A percentile compares a stretch with the other conserved stretches of the same genome.
phyloP scores from a whole-genome alignment of 345 rosid genomes.

The Camelina laxa region DNA sequence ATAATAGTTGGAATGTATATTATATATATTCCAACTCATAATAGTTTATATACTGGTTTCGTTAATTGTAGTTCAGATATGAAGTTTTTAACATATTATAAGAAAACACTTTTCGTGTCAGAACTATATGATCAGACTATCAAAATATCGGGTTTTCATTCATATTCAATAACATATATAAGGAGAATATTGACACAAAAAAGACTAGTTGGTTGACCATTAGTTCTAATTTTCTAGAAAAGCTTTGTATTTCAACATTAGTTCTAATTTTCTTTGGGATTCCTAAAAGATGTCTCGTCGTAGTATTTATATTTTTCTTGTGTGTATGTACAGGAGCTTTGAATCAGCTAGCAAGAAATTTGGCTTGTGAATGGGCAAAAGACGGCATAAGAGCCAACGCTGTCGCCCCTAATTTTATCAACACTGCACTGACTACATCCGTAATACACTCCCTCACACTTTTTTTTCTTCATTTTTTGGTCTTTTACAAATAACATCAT shows the following conservation, averaged over 20 bases:
- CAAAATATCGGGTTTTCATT: too few relatives aligned
- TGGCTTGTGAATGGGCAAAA: conserved; percentile 77
- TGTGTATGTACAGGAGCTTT: conserved; percentile 47
- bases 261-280: neutral
- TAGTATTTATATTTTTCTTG: neutral
- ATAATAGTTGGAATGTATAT: too few relatives aligned
- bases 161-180: too few relatives aligned
- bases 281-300: neutral
- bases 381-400: conserved; percentile 62
- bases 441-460: neutral
- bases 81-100: too few relatives aligned
- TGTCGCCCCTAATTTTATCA: conserved; percentile 55
- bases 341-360: conserved; percentile 57
- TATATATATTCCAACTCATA: too few relatives aligned
- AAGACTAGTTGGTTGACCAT: neutral
- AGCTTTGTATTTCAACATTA: neutral
- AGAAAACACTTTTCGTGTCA: neutral
- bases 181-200: too few relatives aligned
- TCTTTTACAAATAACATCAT: neutral
- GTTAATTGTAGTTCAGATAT: too few relatives aligned
- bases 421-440: conserved; percentile 47
- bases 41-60: too few relatives aligned
- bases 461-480: neutral
- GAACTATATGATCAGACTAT: neutral
- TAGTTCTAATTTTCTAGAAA: too few relatives aligned